Conservation (phyloP, 352 stramenopile genomes). For the Phytophthora syringae region DNA sequence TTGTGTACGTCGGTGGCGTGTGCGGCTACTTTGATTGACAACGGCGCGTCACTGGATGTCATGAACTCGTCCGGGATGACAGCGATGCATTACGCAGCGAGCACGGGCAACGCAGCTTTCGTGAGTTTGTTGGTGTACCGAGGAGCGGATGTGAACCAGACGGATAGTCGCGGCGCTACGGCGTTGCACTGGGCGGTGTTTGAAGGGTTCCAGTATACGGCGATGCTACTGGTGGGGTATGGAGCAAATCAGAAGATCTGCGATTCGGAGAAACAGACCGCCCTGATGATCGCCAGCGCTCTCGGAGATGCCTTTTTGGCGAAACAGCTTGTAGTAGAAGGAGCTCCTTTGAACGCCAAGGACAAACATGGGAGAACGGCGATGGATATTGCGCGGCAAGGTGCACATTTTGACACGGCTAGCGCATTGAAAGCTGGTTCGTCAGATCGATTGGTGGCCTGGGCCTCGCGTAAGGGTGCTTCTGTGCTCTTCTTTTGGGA, state of each 20-base stretch:
- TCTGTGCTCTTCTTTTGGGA: conserved; percentile 77
- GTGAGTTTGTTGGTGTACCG: conserved; percentile 69
- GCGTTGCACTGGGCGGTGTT: conserved; percentile 86
- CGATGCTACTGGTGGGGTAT: conserved; percentile 83
- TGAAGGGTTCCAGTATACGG: conserved; percentile 87
- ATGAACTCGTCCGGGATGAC: conserved; percentile 85
- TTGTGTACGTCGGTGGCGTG: conserved; percentile 75
- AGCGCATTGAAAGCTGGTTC: conserved; percentile 68
- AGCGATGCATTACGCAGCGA: conserved; percentile 82
- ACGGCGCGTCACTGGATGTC: conserved; percentile 52
- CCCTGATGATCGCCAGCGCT: conserved; percentile 85
- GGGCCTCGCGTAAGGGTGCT: conserved; percentile 62
- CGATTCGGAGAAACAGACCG: conserved; percentile 78
- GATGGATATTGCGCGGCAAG: conserved; percentile 78
- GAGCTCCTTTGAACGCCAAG: conserved; percentile 59
- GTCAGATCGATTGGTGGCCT: conserved; percentile 73
- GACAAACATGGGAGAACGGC: conserved; percentile 79
- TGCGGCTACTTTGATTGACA: conserved; percentile 58
- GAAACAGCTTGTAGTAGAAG: conserved; percentile 87
- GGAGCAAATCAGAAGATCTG: conserved; percentile 83
- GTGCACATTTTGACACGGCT: conserved; percentile 70
- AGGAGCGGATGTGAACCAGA: conserved; percentile 75
- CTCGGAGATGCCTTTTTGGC: conserved; percentile 80
- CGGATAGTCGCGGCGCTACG: conserved; percentile 71
- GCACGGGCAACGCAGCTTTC: conserved; percentile 76